Evolutionary conservation across 176 grass and related monocot genomes (phyloP).

Genomic region (Aegilops speltoides): DNA sequence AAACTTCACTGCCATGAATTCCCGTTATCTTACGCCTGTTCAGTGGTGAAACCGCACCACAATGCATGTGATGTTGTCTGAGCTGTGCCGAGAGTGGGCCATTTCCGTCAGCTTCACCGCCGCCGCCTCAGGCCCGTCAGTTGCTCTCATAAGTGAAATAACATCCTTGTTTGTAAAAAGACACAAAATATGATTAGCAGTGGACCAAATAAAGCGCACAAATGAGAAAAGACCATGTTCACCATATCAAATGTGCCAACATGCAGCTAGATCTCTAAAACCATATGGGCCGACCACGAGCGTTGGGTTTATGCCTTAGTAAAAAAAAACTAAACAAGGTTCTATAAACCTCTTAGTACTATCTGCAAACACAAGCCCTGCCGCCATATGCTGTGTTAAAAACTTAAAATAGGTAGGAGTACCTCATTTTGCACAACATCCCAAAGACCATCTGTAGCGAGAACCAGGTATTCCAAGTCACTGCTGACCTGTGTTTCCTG

Average conservation of each 20-base stretch:
- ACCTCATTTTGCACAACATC: conserved; percentile 83
- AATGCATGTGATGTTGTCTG: conserved; percentile 77
- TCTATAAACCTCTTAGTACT: not conserved
- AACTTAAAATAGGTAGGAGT: not conserved
- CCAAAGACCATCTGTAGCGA: conserved; percentile 91
- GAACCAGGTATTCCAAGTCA: conserved; percentile 69
- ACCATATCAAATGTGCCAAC: not conserved
- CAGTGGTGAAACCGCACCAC: conserved; percentile 61
- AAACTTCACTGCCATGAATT: conserved; percentile 6
- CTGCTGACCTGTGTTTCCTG: conserved; percentile 62
- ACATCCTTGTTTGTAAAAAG: conserved; percentile 49
- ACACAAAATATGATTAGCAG: conserved; percentile 7
- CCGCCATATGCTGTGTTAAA: not conserved
- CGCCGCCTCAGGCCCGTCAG: conserved; percentile 49
- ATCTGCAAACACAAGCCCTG: not conserved
- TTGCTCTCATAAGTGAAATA: conserved; percentile 49
- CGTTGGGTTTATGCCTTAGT: not conserved
- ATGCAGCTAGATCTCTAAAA: not conserved
- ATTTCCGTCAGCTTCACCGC: conserved; percentile 63
- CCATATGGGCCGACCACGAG: not conserved
- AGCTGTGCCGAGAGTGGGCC: conserved; percentile 36
- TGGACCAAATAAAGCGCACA: not conserved
- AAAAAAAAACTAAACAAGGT: not conserved
- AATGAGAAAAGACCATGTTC: not conserved
- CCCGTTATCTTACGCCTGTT: conserved; percentile 10